Conservation (phyloP, 1,284 basidiomycete species). For the Ustilago esculenta region DNA sequence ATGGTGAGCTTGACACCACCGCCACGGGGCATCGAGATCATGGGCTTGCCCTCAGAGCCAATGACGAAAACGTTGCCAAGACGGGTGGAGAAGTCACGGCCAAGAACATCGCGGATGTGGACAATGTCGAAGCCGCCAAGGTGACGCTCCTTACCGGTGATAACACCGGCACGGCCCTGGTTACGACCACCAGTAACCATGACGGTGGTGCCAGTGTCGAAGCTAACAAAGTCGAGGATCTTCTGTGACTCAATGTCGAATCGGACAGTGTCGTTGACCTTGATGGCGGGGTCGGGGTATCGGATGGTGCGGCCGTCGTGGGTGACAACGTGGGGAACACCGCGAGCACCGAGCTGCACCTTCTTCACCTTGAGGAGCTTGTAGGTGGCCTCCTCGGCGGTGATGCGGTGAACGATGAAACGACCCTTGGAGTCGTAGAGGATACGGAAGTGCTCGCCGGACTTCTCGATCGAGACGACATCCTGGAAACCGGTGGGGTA, state of each 20-base stretch:
- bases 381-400: constrained; percentile 94
- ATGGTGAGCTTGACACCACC: constrained; percentile 88
- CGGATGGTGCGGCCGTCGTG: constrained; percentile 99
- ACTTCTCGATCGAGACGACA: constrained; percentile 96
- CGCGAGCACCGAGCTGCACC: constrained; percentile 89
- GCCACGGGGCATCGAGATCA: constrained; percentile 97
- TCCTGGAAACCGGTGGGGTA: constrained; percentile 99
- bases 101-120: constrained; percentile 94
- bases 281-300: constrained; percentile 95
- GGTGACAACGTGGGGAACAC: constrained; percentile 96
- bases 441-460: constrained; percentile 98
- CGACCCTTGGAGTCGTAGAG: constrained; percentile 98
- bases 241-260: constrained; percentile 95
- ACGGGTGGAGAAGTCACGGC: constrained; percentile 78
- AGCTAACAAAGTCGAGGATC: constrained; percentile 92
- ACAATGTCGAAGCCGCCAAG: constrained; percentile 88
- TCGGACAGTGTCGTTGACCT: constrained; percentile 97
- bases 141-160: constrained; percentile 95
- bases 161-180: constrained; percentile 97
- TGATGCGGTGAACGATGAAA: constrained; percentile 99
- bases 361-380: constrained; percentile 97
- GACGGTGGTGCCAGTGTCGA: constrained; percentile 96
- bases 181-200: constrained; percentile 99
- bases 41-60: constrained; percentile 92
- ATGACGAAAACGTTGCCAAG: constrained; percentile 98